Percentiles rank a stretch among this genome's conserved stretches.
phyloP scores from a whole-genome alignment of 306 rosid genomes.

The Quercus parvula region DNA sequence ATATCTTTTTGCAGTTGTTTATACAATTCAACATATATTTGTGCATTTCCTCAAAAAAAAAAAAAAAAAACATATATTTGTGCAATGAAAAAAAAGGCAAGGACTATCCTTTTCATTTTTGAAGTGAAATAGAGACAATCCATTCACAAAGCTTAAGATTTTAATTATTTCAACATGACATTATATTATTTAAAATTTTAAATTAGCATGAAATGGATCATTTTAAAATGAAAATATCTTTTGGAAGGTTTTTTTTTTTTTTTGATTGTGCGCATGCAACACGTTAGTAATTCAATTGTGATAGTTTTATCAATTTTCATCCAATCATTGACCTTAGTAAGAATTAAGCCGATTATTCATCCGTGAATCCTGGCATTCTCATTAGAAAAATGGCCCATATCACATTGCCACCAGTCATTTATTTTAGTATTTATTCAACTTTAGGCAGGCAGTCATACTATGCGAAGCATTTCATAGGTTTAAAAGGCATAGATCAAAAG shows the following conservation, averaged over 20 bases:
- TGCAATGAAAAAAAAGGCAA: too few species aligned
- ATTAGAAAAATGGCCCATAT: background rate
- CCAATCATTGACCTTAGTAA: background rate
- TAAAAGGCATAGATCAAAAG: background rate
- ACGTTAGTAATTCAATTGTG: background rate
- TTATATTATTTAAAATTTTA: too few species aligned
- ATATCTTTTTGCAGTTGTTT: background rate
- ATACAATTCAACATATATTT: too few species aligned
- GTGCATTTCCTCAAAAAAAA: too few species aligned
- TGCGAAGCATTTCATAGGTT: background rate
- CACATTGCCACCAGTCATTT: background rate
- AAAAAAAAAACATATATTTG: too few species aligned
- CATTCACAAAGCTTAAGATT: too few species aligned
- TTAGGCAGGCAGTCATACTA: background rate
- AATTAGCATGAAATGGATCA: too few species aligned
- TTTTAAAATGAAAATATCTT: too few species aligned
- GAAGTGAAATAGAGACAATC: too few species aligned
- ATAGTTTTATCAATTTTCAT: background rate
- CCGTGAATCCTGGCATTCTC: slow-evolving; percentile 5
- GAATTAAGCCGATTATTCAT: slow-evolving; percentile 1
- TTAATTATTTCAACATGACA: too few species aligned
- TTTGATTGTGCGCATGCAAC: background rate
- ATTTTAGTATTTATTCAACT: background rate
- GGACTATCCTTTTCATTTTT: too few species aligned
- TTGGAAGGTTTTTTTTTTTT: background rate